Evolutionary conservation across 2,329 filamentous ascomycete genomes (phyloP).

Genomic region (Purpureocillium takamizusanense): DNA sequence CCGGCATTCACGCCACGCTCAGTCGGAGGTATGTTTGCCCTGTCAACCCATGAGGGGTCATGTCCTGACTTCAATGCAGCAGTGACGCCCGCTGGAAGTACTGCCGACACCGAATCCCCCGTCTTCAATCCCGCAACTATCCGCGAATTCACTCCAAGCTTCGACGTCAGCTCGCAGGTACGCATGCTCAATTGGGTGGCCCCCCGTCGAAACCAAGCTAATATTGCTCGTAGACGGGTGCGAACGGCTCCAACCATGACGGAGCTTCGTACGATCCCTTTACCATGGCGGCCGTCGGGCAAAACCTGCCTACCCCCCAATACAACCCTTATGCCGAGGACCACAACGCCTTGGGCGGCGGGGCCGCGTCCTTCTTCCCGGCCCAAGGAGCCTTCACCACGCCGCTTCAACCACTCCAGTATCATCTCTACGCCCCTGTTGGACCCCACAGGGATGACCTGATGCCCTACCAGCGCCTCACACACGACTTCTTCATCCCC

Average conservation of each 20-base stretch:
- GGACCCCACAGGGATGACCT: constrained; percentile 76
- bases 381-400: constrained; percentile 42
- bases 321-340: constrained; percentile 77
- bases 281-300: constrained; percentile 46
- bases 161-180: constrained; percentile 42
- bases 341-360: constrained; percentile 44
- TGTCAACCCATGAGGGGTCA: background rate
- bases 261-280: constrained; percentile 52
- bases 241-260: constrained; percentile 42
- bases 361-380: constrained; percentile 58
- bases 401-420: constrained; percentile 62
- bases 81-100: constrained; percentile 24
- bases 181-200: constrained; percentile 2
- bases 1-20: constrained; percentile 74
- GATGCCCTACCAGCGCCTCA: constrained; percentile 73
- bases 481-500: constrained; percentile 86
- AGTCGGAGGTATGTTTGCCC: constrained; percentile 24
- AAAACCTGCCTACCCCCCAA: constrained; percentile 39
- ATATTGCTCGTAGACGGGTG: constrained; percentile 18
- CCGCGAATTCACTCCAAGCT: constrained; percentile 51
- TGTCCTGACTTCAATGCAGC: constrained; percentile 12
- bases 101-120: constrained; percentile 32
- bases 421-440: constrained; percentile 86
- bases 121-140: constrained; percentile 48
- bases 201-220: background rate